Conservation (phyloP, 495 filamentous ascomycete genomes). For the Aspergillus campestris region DNA sequence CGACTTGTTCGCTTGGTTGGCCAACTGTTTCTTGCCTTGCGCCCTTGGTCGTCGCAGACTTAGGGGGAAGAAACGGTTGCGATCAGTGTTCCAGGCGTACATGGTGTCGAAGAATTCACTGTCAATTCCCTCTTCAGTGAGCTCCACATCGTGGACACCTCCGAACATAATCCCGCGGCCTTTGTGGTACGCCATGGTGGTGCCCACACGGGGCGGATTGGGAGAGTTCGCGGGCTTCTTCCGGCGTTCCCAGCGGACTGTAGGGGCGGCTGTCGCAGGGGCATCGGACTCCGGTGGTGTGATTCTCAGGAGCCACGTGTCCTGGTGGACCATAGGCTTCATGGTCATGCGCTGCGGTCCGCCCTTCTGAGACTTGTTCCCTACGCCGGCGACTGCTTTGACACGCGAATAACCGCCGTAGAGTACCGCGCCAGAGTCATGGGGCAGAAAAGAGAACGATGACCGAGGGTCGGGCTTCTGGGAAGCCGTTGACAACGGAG, state of each 20-base stretch:
- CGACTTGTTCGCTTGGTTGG: slow-evolving; percentile 46
- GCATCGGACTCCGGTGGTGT: slow-evolving; percentile 59
- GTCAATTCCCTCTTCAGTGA: slow-evolving; percentile 91
- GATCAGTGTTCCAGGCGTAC: slow-evolving; percentile 86
- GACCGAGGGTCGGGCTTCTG: slow-evolving; percentile 84
- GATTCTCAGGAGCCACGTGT: slow-evolving; percentile 88
- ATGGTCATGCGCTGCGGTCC: slow-evolving; percentile 59
- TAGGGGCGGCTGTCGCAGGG: slow-evolving; percentile 50
- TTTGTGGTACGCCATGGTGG: slow-evolving; percentile 87
- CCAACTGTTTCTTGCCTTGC: slow-evolving; percentile 49
- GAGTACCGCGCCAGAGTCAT: slow-evolving; percentile 79
- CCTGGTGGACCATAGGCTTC: slow-evolving; percentile 81
- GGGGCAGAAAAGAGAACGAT: slow-evolving; percentile 82
- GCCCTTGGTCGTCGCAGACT: slow-evolving; percentile 61
- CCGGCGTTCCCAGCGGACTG: slow-evolving; percentile 79
- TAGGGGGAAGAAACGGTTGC: slow-evolving; percentile 87
- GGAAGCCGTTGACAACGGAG: slow-evolving; percentile 59
- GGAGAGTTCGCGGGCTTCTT: slow-evolving; percentile 89
- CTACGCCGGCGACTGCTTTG: slow-evolving; percentile 50
- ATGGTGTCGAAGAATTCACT: slow-evolving; percentile 90
- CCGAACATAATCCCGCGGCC: slow-evolving; percentile 90
- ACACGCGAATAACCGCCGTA: slow-evolving; percentile 92
- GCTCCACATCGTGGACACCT: slow-evolving; percentile 88
- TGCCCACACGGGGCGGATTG: slow-evolving; percentile 72
- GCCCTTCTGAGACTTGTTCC: slow-evolving; percentile 52